Conservation (phyloP, 768 basidiomycete genomes). For the Xerocomus spinulosus region DNA sequence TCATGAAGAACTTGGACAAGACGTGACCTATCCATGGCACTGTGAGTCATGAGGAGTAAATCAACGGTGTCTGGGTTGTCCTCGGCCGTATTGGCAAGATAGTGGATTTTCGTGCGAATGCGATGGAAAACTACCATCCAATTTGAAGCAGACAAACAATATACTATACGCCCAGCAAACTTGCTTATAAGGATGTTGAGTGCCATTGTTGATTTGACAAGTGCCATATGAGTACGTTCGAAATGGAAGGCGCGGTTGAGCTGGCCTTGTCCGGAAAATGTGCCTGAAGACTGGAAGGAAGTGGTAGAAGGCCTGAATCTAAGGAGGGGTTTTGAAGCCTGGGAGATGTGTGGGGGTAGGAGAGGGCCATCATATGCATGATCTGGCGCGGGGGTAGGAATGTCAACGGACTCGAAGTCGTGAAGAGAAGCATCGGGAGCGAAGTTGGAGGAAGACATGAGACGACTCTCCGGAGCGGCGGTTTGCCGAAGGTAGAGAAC, state of each 20-base stretch:
- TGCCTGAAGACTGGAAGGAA: constrained; percentile 39
- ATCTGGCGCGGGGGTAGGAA: constrained; percentile 23
- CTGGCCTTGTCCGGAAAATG: constrained; percentile 23
- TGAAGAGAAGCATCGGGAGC: constrained; percentile 63
- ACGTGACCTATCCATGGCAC: constrained; percentile 64
- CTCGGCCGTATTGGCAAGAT: constrained; percentile 50
- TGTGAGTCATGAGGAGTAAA: constrained; percentile 71
- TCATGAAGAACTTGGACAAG: constrained; percentile 74
- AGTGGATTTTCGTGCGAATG: constrained; percentile 64
- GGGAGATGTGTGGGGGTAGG: constrained; percentile 42
- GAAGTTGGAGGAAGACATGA: constrained; percentile 57
- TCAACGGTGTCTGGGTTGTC: constrained; percentile 67
- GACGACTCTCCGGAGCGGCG: constrained; percentile 46
- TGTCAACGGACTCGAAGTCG: constrained; percentile 63
- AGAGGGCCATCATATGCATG: constrained; percentile 16
- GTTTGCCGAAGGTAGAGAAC: constrained; percentile 77
- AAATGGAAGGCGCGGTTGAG: constrained; percentile 36
- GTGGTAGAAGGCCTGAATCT: constrained; percentile 36
- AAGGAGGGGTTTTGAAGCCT: constrained; percentile 28
- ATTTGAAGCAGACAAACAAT: constrained; percentile 83
- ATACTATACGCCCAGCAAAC: constrained; percentile 75
- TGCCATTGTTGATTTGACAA: constrained; percentile 49
- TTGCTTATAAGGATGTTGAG: constrained; percentile 63
- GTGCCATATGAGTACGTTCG: constrained; percentile 59
- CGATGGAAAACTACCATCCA: constrained; percentile 75